Evolutionary conservation across 495 filamentous ascomycete species (phyloP), one percentile per base, ranked within the genome.

Genomic region (Neurospora africana): DNA sequence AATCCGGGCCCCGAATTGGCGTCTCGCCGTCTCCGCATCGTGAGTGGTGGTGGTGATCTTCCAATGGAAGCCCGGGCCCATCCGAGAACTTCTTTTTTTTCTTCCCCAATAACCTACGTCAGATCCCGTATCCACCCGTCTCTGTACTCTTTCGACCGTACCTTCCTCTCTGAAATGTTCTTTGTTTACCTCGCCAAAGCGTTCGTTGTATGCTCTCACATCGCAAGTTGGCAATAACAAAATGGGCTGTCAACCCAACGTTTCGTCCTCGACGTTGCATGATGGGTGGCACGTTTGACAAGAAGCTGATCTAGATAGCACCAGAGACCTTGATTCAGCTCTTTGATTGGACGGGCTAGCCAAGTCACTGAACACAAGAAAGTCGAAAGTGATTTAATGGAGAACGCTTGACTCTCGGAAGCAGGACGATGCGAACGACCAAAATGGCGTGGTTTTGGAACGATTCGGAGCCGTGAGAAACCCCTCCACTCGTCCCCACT

Each of bases 341-440:
- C 53, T 27, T 17, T 65, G 53, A 65, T 65, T 65, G 53, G 53
- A 35, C 1, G 27, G 53, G 13, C 13, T 1, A 65, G 30, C 15
- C 53, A 65, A 33, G 7, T 35, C 27, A 8, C 3, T 33, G 15
- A 33, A 33, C 23, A 30, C 53, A 30, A 61, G 53, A 30, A 17
- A 65, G 53, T 17, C 53, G 53, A 35, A 65, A 65, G 53, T 33
- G 53, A 65, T 30, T 33, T 27, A 65, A 71, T 38, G 79, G 79
- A 68, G 75, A 79, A 61, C 72, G 74, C 67, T 68, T 47, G 53
- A 35, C 53, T 65, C 53, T 65, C 53, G 53, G 53, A 65, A 65
- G 13, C 27, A 65, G 27, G 27, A 65, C 27, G 53, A 65, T 65
- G 53, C 53, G 53, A 33, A 65, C 27, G 27, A 65, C 53, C 53